Base-by-base conservation (phyloP, 495 filamentous ascomycete genomes). In the Hapsidospora chrysogenum region DNA sequence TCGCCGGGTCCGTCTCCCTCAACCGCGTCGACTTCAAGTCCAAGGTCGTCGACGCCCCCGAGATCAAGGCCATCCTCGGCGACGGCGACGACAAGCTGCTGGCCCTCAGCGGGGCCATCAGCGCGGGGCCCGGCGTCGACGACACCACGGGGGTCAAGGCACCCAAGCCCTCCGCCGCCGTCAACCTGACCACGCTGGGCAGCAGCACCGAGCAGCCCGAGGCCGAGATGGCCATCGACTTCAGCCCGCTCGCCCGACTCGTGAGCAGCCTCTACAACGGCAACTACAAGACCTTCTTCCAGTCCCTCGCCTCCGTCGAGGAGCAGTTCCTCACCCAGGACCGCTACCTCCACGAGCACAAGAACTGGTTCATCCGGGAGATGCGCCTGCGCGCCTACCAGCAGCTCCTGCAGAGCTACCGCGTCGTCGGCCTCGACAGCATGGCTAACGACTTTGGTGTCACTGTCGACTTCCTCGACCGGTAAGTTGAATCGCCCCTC, bases 1-100 rank as follows among this genome's bases (percentile, higher is more conserved):
- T 97, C 30, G 85, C 89, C 25, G 89, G 89, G 37, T 89, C 86
- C 3, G 72, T 96, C 35, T 87, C 87, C 20, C 68, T 97, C 35
- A 93, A 93, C 64, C 77, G 89, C 29, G 83, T 96, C 9, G 89
- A 97, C 56, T 97, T 97, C 68, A 97, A 97, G 64, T 80, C 79
- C 37, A 95, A 95, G 61, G 89, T 97, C 14, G 84, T 95, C 29
- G 89, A 97, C 55, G 92, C 89, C 9, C 86, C 89, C 3, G 89
- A 97, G 58, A 95, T 96, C 64, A 84, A 84, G 56, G 92, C 89
- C 13, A 86, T 97, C 32, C 68, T 97, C 7, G 89, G 92, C 37
- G 76, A 85, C 46, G 75, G 78, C 17, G 82, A 86, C 36, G 86
- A 95, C 43, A 82, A 81, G 47, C 57, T 92, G 22, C 69, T 83